A percentile compares a stretch with the other conserved stretches of the same genome.
These are phyloP conservation scores for Theileria luwenshuni DNA, from an alignment of 169 alveolate genomes.

Conservation along the genomic window DNA sequence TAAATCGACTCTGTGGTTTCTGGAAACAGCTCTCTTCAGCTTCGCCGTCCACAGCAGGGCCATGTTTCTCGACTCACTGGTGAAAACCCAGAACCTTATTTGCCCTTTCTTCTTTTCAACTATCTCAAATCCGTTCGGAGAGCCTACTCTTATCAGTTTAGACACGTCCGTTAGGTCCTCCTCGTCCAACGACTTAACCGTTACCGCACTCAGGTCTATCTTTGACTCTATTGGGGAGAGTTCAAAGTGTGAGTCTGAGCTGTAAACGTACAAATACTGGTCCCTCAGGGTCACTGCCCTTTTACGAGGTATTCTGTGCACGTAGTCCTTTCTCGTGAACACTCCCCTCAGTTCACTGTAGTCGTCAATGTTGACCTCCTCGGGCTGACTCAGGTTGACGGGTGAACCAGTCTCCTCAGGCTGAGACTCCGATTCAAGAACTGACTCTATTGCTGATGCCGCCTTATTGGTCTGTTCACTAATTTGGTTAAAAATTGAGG, in stretches of 20 bases:
- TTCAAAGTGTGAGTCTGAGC: slow-evolving; percentile 33
- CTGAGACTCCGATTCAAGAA: neutral
- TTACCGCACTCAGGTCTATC: slow-evolving; percentile 50
- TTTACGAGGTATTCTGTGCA: slow-evolving; percentile 41
- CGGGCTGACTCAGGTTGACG: neutral
- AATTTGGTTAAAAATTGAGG: slow-evolving; percentile 8
- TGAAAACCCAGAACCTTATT: slow-evolving; percentile 54
- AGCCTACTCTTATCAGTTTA: slow-evolving; percentile 46
- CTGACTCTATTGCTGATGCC: neutral
- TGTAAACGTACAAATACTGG: slow-evolving; percentile 25
- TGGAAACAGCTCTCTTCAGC: neutral
- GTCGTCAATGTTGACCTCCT: neutral
- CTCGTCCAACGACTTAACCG: slow-evolving; percentile 35
- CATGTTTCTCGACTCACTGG: slow-evolving; percentile 49
- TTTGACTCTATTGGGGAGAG: slow-evolving; percentile 49
- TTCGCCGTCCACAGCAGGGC: slow-evolving; percentile 43
- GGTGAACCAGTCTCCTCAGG: neutral
- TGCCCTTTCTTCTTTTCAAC: slow-evolving; percentile 22
- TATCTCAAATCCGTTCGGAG: slow-evolving; percentile 64
- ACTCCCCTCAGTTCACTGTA: slow-evolving; percentile 38
- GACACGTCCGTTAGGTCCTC: slow-evolving; percentile 35
- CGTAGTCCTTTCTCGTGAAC: slow-evolving; percentile 52
- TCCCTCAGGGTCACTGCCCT: slow-evolving; percentile 51
- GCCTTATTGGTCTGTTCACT: neutral
- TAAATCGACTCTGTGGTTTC: neutral